Evolutionary conservation across 352 stramenopile genomes (phyloP).

Genomic region (Saprolegnia parasitica): DNA sequence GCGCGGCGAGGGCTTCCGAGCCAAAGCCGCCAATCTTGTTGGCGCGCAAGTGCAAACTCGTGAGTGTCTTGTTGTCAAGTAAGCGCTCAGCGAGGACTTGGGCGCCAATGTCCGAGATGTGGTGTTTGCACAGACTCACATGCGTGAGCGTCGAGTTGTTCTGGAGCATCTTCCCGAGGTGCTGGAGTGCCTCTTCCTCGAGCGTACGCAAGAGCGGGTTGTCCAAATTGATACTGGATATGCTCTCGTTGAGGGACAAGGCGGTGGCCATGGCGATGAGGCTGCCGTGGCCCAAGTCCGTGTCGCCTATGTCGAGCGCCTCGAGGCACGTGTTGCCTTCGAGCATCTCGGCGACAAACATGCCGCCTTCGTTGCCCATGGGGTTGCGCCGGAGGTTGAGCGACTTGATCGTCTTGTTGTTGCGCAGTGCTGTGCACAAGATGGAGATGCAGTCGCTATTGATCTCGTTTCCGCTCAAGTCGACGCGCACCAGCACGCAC

Average conservation of each 20-base stretch:
- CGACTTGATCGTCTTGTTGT: slow-evolving; percentile 37
- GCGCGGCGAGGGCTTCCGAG: slow-evolving; percentile 47
- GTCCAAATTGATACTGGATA: slow-evolving; percentile 51
- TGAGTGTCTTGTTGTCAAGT: slow-evolving; percentile 57
- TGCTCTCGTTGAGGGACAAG: slow-evolving; percentile 40
- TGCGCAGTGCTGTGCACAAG: slow-evolving; percentile 45
- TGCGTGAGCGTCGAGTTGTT: slow-evolving; percentile 52
- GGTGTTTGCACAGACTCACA: slow-evolving; percentile 65
- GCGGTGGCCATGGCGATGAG: slow-evolving; percentile 58
- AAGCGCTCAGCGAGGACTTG: slow-evolving; percentile 67
- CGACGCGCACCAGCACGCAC: slow-evolving; percentile 48
- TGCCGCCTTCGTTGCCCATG: slow-evolving; percentile 43
- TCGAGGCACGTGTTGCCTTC: slow-evolving; percentile 36
- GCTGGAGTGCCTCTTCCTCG: slow-evolving; percentile 68
- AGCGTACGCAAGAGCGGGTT: slow-evolving; percentile 51
- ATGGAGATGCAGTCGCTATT: slow-evolving; percentile 53
- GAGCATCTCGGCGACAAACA: slow-evolving; percentile 50
- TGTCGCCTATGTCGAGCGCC: slow-evolving; percentile 53
- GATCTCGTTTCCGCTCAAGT: slow-evolving; percentile 55
- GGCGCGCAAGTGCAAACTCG: slow-evolving; percentile 50
- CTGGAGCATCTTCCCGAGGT: slow-evolving; percentile 70
- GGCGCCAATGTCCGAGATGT: slow-evolving; percentile 60
- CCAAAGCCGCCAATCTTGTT: slow-evolving; percentile 65
- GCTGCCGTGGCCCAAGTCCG: slow-evolving; percentile 53
- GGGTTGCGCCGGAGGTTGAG: slow-evolving; percentile 56